Conservation (phyloP, 2,329 filamentous ascomycete species). For the Fusarium vanettenii region DNA sequence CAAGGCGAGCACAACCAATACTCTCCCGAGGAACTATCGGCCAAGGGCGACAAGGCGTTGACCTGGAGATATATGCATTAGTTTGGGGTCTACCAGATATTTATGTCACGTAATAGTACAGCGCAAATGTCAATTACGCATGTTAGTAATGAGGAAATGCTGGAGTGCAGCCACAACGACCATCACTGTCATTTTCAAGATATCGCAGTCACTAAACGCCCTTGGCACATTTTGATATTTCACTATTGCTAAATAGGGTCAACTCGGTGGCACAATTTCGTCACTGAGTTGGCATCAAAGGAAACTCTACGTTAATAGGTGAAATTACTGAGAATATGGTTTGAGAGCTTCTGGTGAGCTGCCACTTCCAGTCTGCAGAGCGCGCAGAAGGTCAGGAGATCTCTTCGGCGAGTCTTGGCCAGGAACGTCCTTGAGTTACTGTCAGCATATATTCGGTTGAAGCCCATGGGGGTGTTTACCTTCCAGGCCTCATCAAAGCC, state of each 20-base stretch:
- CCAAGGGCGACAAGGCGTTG: constrained; percentile 69
- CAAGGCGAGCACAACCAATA: constrained; percentile 55
- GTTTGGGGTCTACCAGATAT: neutral
- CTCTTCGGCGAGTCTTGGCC: neutral
- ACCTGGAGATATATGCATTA: constrained; percentile 72
- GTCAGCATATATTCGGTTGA: neutral
- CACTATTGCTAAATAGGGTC: neutral
- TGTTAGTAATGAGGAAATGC: neutral
- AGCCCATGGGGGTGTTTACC: neutral
- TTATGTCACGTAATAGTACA: neutral
- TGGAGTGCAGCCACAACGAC: neutral
- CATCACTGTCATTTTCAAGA: too few species aligned
- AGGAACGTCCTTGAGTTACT: neutral
- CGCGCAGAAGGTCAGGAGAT: neutral
- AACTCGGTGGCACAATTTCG: neutral
- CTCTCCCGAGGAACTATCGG: constrained; percentile 63
- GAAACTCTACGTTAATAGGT: neutral
- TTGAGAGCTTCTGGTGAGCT: neutral
- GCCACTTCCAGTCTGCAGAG: neutral
- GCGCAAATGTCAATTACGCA: neutral
- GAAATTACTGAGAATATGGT: neutral
- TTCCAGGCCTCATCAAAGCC: neutral
- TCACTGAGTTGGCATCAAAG: neutral
- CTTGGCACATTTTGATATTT: neutral
- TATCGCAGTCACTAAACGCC: neutral